Conservation (phyloP, 768 basidiomycete species). For the Boletus rubroflammeus region DNA sequence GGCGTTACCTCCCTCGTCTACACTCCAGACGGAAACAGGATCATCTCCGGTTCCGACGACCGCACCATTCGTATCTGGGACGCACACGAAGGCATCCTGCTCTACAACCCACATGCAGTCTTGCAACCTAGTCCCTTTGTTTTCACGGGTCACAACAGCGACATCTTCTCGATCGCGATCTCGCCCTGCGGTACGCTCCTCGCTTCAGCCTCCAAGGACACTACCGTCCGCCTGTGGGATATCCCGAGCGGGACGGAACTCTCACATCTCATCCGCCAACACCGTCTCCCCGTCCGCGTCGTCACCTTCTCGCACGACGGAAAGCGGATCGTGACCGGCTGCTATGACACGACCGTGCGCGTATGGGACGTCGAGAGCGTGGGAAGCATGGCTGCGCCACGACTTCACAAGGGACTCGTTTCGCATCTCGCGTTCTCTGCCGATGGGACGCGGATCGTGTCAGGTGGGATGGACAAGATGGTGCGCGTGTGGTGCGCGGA, state of each 20-base stretch:
- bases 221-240: conserved; percentile 31
- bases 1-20: conserved; percentile 26
- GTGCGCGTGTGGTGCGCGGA: conserved; percentile 30
- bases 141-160: conserved; percentile 22
- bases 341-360: conserved; percentile 25
- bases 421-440: conserved; percentile 25
- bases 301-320: conserved; percentile 30
- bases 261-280: conserved; percentile 26
- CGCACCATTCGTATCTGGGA: conserved; percentile 31
- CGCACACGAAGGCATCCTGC: conserved; percentile 14
- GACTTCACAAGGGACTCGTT: conserved; percentile 29
- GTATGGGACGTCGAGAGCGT: conserved; percentile 31
- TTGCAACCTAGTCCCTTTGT: conserved; percentile 10
- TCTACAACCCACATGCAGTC: conserved; percentile 10
- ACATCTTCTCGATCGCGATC: conserved; percentile 26
- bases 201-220: conserved; percentile 31
- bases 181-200: conserved; percentile 30
- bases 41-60: conserved; percentile 33
- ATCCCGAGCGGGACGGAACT: conserved; percentile 18
- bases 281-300: conserved; percentile 22
- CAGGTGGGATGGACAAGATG: conserved; percentile 28
- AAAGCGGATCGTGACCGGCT: conserved; percentile 27
- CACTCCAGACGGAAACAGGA: conserved; percentile 26
- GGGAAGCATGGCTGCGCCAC: conserved; percentile 24
- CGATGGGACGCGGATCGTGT: conserved; percentile 28